These are phyloP conservation scores for Heliamphora exappendiculata DNA, from an alignment of 148 eudicot species.

Conservation along the genomic window DNA sequence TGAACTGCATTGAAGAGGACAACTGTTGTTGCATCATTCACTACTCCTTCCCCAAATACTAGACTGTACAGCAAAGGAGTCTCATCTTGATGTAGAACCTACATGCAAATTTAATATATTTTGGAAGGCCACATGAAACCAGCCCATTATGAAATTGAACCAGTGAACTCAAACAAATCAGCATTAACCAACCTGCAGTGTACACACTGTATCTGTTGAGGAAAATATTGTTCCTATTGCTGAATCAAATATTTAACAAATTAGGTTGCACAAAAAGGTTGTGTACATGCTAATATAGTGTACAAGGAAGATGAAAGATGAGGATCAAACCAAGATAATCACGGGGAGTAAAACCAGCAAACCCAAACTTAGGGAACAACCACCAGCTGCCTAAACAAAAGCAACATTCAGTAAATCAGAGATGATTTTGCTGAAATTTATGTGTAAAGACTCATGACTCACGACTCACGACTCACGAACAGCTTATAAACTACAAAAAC, in stretches of 20 bases:
- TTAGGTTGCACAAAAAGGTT: neutral
- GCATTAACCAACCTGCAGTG: slow-evolving; percentile 66
- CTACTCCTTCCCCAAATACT: slow-evolving; percentile 97
- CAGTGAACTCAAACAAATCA: neutral
- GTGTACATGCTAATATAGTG: neutral
- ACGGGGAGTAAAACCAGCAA: slow-evolving; percentile 48
- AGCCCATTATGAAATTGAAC: neutral
- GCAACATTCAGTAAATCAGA: slow-evolving; percentile 1
- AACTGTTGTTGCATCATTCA: slow-evolving; percentile 96
- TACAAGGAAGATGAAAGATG: neutral
- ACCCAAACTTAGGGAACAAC: slow-evolving; percentile 66
- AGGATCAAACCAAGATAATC: slow-evolving; percentile 65
- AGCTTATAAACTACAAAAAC: neutral
- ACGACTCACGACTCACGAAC: no score
- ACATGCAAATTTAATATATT: neutral
- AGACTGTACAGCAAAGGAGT: slow-evolving; percentile 91
- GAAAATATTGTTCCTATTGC: slow-evolving; percentile 95
- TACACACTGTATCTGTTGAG: slow-evolving; percentile 94
- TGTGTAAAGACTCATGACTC: neutral
- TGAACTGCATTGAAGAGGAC: slow-evolving; percentile 95
- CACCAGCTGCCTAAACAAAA: slow-evolving; percentile 69
- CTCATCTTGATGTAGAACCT: slow-evolving; percentile 95
- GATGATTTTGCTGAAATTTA: neutral
- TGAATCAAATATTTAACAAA: slow-evolving; percentile 24
- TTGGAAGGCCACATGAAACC: neutral